phyloP scores from a whole-genome alignment of 116 monocot species.

The Dioscorea cayenensis region DNA sequence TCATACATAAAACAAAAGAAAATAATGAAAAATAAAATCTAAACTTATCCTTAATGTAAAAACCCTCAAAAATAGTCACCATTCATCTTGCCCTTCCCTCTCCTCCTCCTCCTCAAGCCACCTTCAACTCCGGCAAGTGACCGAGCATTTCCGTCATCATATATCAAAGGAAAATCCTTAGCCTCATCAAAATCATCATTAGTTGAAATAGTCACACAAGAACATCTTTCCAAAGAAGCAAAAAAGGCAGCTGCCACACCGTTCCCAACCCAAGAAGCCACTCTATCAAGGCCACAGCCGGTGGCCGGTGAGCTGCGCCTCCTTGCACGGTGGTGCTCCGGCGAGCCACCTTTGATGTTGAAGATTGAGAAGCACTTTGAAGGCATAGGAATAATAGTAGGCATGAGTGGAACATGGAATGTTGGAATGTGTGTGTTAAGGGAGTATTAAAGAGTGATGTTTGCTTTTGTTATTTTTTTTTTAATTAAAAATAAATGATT shows the following conservation, averaged over 20 bases:
- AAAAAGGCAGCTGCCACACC: constrained; percentile 25
- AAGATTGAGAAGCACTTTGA: constrained; percentile 10
- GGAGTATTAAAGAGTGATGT: not conserved
- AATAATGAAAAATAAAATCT: too few relatives aligned
- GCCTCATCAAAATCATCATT: constrained; percentile 11
- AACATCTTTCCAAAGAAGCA: constrained; percentile 27
- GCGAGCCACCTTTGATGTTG: not conserved
- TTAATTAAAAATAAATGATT: not conserved
- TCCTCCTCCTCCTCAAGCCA: not conserved
- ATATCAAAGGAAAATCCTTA: constrained; percentile 20
- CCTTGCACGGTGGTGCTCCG: not conserved
- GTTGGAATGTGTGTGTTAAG: not conserved
- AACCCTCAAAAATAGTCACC: not conserved
- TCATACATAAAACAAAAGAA: too few relatives aligned
- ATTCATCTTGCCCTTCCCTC: constrained; percentile 4
- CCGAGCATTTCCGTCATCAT: constrained; percentile 3
- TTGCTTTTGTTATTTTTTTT: not conserved
- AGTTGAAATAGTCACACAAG: constrained; percentile 35
- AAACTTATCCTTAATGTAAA: not conserved
- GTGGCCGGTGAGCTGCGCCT: not conserved
- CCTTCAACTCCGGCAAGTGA: not conserved
- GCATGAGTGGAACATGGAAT: not conserved
- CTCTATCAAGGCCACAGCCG: constrained; percentile 7
- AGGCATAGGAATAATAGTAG: not conserved
- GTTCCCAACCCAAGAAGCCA: constrained; percentile 16